A percentile compares a stretch with the other conserved stretches of the same genome.
phyloP scores from a whole-genome alignment of 352 stramenopile species.

The Hyaloperonospora arabidopsidis region DNA sequence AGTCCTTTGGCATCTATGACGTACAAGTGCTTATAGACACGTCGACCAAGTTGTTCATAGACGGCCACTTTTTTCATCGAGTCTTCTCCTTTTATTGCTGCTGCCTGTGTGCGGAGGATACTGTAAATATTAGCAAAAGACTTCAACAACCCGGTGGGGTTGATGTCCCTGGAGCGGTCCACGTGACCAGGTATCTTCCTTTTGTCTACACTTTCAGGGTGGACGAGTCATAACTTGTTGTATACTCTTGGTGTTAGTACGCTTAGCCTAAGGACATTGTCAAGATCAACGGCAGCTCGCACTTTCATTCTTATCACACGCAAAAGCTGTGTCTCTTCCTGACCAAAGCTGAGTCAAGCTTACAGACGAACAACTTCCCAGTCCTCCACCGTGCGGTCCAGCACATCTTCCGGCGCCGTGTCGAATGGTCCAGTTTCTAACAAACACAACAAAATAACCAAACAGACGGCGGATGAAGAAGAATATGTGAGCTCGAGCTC shows the following conservation, averaged over 20 bases:
- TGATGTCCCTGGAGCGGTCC: constrained; percentile 61
- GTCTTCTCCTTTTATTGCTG: constrained; percentile 76
- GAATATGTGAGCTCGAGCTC: constrained; percentile 5
- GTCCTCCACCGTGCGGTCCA: constrained; percentile 72
- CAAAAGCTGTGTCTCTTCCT: constrained; percentile 3
- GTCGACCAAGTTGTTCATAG: constrained; percentile 46
- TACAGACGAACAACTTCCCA: constrained; percentile 70
- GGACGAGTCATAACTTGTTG: constrained; percentile 55
- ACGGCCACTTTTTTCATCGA: constrained; percentile 70
- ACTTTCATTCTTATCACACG: constrained; percentile 38
- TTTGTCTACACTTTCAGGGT: constrained; percentile 64
- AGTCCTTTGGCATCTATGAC: constrained; percentile 72
- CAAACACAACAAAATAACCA: constrained; percentile 5
- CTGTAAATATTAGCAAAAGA: constrained; percentile 48
- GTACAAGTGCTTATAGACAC: constrained; percentile 80
- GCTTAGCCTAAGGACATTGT: constrained; percentile 43
- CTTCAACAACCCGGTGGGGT: constrained; percentile 50
- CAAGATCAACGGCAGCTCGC: constrained; percentile 36
- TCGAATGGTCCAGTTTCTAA: constrained; percentile 76
- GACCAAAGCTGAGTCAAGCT: constrained; percentile 7
- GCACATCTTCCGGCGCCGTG: constrained; percentile 66
- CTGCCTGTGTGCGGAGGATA: constrained; percentile 53
- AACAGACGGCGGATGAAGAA: not conserved
- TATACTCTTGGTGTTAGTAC: constrained; percentile 53
- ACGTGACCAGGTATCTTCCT: constrained; percentile 67